Evolutionary conservation across 2,329 filamentous ascomycete genomes (phyloP).

Genomic region (Coniochaeta pulveracea): DNA sequence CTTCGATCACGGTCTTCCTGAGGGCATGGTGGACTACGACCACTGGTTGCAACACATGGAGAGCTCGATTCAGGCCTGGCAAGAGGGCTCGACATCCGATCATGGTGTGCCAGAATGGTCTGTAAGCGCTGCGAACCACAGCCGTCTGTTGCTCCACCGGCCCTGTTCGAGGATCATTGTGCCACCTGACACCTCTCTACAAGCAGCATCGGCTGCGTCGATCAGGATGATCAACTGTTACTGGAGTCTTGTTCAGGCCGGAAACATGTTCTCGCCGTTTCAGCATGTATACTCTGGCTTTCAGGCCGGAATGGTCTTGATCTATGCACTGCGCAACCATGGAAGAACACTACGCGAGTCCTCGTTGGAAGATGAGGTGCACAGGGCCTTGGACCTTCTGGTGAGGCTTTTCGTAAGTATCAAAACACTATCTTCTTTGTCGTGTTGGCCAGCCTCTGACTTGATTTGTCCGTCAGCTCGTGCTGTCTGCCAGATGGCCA

Average conservation of each 20-base stretch:
- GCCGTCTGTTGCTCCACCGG: constrained; percentile 1
- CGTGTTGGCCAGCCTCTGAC: neutral
- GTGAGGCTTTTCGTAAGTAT: constrained; percentile 1
- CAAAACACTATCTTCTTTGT: neutral
- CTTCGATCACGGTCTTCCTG: constrained; percentile 1
- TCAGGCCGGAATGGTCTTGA: constrained; percentile 1
- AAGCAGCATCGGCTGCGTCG: neutral
- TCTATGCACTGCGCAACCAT: constrained; percentile 2
- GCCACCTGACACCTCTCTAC: neutral
- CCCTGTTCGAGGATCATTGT: constrained; percentile 3
- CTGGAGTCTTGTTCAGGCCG: constrained; percentile 1
- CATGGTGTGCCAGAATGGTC: neutral
- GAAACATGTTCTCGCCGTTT: neutral
- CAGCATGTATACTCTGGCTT: neutral
- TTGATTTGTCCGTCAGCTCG: constrained; percentile 1
- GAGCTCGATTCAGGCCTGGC: constrained; percentile 1
- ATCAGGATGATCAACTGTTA: constrained; percentile 2
- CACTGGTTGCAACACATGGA: constrained; percentile 2
- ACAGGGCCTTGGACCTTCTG: neutral
- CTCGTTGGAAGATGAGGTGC: constrained; percentile 1
- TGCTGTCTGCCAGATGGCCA: constrained; percentile 1
- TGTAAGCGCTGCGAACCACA: constrained; percentile 2
- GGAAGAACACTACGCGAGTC: neutral
- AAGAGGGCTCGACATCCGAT: constrained; percentile 1
- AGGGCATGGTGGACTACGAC: neutral